Evolutionary conservation across 768 basidiomycete genomes (phyloP), one percentile per base, ranked within the genome.

Genomic region (Pisolithus marmoratus): DNA sequence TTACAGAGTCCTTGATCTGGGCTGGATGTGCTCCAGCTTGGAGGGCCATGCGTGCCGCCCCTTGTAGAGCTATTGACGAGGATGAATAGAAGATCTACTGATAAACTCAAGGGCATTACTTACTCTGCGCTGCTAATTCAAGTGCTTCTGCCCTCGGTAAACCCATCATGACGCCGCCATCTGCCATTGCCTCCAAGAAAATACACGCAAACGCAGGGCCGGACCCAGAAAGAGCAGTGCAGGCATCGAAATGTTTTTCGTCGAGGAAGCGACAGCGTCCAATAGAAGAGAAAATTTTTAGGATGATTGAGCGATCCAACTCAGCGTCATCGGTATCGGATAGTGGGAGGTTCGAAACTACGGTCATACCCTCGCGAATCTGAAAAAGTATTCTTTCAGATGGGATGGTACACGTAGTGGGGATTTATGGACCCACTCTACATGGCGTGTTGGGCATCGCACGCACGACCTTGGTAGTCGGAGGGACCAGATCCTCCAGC

Each of bases 81-180:
- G 54, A 24, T 47, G 22, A 14, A 8, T 19, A 41, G 36, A 11
- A 23, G 36, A 34, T n/a, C 34, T 48, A 31, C n/a, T n/a, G 8
- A 9, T 20, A 27, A 37, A 26, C 47, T 15, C 46, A 26, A 49
- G 26, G 41, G 27, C 14, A 31, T 19, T 15, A 71, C 83, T 61
- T 64, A 96, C 95, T 93, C 71, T 99, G 96, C 42, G 95, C 84
- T 46, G 96, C 95, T 48, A 99, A 72, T 66, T 99, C 96, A 40
- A 98, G 71, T 5, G 96, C 94, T 68, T 97, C 96, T 2, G 84
- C 81, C 55, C 96, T 77, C 3, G 96, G 96, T 48, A 99, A 72
- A 27, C 96, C 96, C 96, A 98, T 98, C 95, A 99, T 98, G 43
- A 98, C 96, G 41, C 94, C 96, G 24, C 96, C 96, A 67, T 98